Evolutionary conservation across 208 protist species (phyloP).

Genomic region (Crithidia expoeki): DNA sequence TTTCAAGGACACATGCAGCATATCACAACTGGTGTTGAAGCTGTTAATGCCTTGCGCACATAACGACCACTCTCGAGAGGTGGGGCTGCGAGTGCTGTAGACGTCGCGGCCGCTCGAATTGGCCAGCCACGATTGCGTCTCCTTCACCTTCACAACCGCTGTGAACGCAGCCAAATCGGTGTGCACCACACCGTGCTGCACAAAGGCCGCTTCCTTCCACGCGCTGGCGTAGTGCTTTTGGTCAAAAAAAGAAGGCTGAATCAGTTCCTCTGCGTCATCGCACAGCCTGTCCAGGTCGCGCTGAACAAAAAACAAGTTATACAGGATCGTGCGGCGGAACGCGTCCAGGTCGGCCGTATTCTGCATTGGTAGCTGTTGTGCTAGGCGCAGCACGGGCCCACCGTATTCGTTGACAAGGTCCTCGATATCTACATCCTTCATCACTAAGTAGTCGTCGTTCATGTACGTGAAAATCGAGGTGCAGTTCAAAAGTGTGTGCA

Average conservation of each 20-base stretch:
- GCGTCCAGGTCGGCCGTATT: not conserved
- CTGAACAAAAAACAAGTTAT: conserved; percentile 8
- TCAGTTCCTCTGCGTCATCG: not conserved
- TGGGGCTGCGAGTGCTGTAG: not conserved
- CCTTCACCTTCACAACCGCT: not conserved
- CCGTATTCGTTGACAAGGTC: conserved; percentile 18
- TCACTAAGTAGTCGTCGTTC: conserved; percentile 29
- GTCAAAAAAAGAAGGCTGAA: not conserved
- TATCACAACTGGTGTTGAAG: not conserved
- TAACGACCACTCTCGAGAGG: not conserved
- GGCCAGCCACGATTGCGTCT: no score
- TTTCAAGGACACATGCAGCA: not conserved
- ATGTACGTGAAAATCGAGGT: conserved; percentile 13
- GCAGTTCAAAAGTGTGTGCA: conserved; percentile 12
- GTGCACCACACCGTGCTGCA: not conserved
- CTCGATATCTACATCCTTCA: conserved; percentile 19
- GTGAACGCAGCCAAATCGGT: conserved; percentile 1
- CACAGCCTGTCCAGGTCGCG: conserved; percentile 4
- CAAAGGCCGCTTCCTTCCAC: not conserved
- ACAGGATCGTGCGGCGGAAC: conserved; percentile 2
- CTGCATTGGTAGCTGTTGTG: no score
- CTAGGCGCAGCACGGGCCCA: conserved; percentile 14
- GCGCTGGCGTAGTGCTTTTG: not conserved
- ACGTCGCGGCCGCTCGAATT: not conserved
- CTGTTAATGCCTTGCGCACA: not conserved